A percentile compares a stretch with the other conserved stretches of the same genome.
phyloP scores from a whole-genome alignment of 768 basidiomycete species.

The Leucocoprinus leucothites region DNA sequence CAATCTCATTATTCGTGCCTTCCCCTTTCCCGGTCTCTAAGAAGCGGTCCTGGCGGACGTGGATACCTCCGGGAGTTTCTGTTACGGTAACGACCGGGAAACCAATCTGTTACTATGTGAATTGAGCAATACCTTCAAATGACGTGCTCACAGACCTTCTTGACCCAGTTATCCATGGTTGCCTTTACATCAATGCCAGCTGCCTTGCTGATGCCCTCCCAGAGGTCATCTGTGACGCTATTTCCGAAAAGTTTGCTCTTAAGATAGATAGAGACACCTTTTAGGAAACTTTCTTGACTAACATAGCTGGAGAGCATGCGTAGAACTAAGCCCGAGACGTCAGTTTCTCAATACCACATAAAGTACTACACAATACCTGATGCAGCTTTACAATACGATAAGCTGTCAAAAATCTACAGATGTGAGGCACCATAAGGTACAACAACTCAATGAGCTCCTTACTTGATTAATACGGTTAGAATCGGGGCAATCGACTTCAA shows the following conservation, averaged over 20 bases:
- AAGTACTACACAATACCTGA: constrained; percentile 43
- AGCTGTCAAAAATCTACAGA: constrained; percentile 82
- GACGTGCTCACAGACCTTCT: constrained; percentile 58
- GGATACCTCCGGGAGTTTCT: constrained; percentile 69
- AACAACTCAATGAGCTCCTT: constrained; percentile 4
- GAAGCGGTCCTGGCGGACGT: constrained; percentile 88
- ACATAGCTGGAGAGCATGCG: constrained; percentile 90
- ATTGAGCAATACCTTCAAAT: no score
- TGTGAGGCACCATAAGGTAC: no score
- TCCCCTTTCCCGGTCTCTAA: constrained; percentile 78
- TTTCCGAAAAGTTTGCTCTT: constrained; percentile 86
- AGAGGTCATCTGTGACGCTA: constrained; percentile 82
- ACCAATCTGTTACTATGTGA: constrained; percentile 59
- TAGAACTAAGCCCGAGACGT: constrained; percentile 49
- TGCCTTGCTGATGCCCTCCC: constrained; percentile 78
- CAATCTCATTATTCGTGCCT: constrained; percentile 81
- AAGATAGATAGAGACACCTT: constrained; percentile 88
- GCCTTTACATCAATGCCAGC: constrained; percentile 70
- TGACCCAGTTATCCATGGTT: constrained; percentile 92
- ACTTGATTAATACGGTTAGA: constrained; percentile 82
- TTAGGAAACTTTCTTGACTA: constrained; percentile 84
- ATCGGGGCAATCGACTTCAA: constrained; percentile 88
- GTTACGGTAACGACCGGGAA: constrained; percentile 89
- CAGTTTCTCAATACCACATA: not conserved
- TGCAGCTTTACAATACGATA: constrained; percentile 85